phyloP scores from a whole-genome alignment of 768 basidiomycete species.

The Galerina marginata region DNA sequence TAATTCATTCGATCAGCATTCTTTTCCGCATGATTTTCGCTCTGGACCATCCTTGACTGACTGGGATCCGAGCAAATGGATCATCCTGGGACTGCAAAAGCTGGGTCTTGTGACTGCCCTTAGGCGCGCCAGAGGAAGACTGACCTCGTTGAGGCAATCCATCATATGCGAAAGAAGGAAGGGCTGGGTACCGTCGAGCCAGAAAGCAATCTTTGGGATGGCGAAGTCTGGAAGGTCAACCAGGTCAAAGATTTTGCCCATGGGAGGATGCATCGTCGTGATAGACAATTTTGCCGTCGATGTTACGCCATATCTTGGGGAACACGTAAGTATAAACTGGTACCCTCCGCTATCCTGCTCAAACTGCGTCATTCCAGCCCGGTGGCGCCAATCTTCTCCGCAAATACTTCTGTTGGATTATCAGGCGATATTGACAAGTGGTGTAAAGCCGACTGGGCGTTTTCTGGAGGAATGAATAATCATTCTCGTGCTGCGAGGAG shows the following conservation, averaged over 20 bases:
- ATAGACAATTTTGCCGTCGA: conserved; percentile 68
- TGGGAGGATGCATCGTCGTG: conserved; percentile 53
- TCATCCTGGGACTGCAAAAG: conserved; percentile 57
- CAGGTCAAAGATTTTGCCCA: conserved; percentile 40
- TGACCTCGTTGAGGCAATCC: conserved; percentile 55
- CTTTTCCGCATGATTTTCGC: conserved; percentile 81
- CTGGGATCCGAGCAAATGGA: conserved; percentile 88
- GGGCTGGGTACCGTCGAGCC: conserved; percentile 9
- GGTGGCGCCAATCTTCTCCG: conserved; percentile 63
- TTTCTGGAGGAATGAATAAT: conserved; percentile 74
- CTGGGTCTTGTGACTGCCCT: conserved; percentile 54
- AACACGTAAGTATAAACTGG: conserved; percentile 59
- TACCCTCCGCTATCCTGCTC: not conserved
- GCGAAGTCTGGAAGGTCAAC: conserved; percentile 45
- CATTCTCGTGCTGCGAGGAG: conserved; percentile 65
- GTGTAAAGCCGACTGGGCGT: conserved; percentile 63
- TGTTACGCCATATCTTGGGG: conserved; percentile 61
- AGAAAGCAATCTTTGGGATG: conserved; percentile 37
- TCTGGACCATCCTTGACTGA: conserved; percentile 64
- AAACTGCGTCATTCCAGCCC: conserved; percentile 47
- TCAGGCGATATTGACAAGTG: conserved; percentile 17
- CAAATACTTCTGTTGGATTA: conserved; percentile 46
- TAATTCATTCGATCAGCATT: conserved; percentile 49
- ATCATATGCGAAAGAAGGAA: conserved; percentile 53
- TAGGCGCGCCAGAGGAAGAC: conserved; percentile 49